These are phyloP conservation scores for Ogataea sp. DNA, from an alignment of 805 yeast species.

Conservation along the genomic window DNA sequence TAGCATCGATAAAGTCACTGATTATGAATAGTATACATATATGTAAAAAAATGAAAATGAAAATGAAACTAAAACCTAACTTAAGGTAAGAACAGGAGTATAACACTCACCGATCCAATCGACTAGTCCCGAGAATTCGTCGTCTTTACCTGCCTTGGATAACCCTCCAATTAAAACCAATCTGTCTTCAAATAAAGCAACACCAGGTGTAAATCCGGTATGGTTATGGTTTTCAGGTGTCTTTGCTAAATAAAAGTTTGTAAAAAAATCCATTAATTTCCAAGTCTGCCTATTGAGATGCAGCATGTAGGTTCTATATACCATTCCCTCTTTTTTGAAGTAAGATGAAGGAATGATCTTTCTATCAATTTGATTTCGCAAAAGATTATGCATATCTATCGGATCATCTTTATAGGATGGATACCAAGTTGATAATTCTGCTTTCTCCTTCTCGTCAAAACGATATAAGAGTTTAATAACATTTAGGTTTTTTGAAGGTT, in stretches of 20 bases:
- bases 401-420: not conserved
- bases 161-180: constrained; percentile 4
- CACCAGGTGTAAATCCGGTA: not conserved
- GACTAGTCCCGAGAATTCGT: not conserved
- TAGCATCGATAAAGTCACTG: no score
- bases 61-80: no score
- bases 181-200: not conserved
- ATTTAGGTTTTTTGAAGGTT: no score
- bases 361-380: not conserved
- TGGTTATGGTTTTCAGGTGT: not conserved
- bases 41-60: no score
- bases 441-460: not conserved
- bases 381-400: not conserved
- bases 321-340: not conserved
- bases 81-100: constrained; percentile 10
- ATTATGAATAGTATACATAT: no score
- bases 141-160: not conserved
- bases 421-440: no score
- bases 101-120: constrained; percentile 8
- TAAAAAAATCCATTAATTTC: constrained; percentile 1
- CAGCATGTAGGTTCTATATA: not conserved
- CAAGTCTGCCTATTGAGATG: constrained; percentile 1
- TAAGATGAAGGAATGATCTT: not conserved
- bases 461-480: not conserved
- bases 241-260: not conserved